Base-by-base conservation (phyloP, 768 basidiomycete species). In the Agaricus blazei region DNA sequence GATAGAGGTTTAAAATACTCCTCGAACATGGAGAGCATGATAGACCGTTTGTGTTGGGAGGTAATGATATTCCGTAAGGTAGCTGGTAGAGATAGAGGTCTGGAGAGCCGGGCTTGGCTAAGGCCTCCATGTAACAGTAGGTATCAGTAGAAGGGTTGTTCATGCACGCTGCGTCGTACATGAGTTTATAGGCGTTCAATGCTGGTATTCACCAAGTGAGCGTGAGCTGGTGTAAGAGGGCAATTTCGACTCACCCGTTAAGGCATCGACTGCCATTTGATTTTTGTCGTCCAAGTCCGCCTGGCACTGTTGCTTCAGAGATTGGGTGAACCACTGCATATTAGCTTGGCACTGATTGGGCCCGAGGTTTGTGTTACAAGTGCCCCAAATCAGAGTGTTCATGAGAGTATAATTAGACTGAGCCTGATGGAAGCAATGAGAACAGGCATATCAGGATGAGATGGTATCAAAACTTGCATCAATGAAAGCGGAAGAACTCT, bases 111-210 rank as follows among this genome's bases (percentile, higher is more conserved):
- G 74, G 31, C 58, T 74, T 74, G 34, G 70, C 73, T 23, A 81
- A 78, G 12, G 90, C 88, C 58, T 83, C 75, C 52, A 90, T 51
- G 70, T 81, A 92, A 72, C 90, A 93, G 70, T 90, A 93, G 0
- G 81, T 68, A 61, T 84, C 77, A 29, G 82, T 77, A 3, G 72
- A 62, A 9, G 83, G 75, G 67, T 88, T 75, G 7, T 75, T 60
- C 24, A 80, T 72, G 64, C 91, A 93, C 5, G 77, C 87, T 0
- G 75, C 75, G 12, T 75, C 66, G 38, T 83, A 78, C 79, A 89
- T 82, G 48, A 89, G 57, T 38, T 70, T 59, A 65, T 84, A 95
- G 24, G 84, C 75, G 57, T 78, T 70, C 37, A 94, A 72, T 29
- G 81, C 91, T 83, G 58, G 19, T 19, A 19, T 19, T 19, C 23